phyloP scores from a whole-genome alignment of 2,329 filamentous ascomycete species.

The Arthrocladium fulminans region DNA sequence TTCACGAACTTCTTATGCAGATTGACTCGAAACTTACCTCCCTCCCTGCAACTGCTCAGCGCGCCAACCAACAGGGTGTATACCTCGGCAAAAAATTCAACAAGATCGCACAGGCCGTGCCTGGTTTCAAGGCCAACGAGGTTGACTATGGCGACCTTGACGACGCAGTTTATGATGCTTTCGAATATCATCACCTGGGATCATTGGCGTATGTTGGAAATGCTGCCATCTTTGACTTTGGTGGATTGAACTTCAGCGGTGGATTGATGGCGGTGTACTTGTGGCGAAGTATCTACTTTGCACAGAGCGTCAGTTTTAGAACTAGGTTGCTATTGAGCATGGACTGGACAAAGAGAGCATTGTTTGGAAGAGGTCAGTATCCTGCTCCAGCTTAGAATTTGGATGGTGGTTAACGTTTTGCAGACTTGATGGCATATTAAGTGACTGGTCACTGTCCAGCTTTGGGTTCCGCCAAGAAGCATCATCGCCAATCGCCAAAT shows the following conservation, averaged over 20 bases:
- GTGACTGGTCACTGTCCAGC: no score
- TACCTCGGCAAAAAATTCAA: conserved; percentile 94
- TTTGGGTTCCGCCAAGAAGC: not conserved
- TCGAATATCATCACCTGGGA: conserved; percentile 87
- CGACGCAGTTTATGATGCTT: conserved; percentile 84
- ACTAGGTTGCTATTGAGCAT: conserved; percentile 85
- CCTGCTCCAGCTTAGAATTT: not conserved
- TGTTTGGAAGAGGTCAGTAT: conserved; percentile 87
- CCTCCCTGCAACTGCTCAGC: conserved; percentile 87
- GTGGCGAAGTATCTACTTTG: conserved; percentile 94
- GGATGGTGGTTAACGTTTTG: not conserved
- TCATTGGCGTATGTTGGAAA: conserved; percentile 93
- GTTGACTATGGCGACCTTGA: conserved; percentile 84
- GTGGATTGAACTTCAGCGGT: conserved; percentile 68
- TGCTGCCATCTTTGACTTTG: conserved; percentile 86
- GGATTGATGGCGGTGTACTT: conserved; percentile 90
- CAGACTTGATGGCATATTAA: conserved; percentile 21
- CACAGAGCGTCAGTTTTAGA: conserved; percentile 87
- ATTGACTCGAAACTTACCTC: conserved; percentile 94
- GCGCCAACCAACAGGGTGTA: conserved; percentile 88
- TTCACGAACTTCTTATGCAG: conserved; percentile 76
- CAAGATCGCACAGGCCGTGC: conserved; percentile 69
- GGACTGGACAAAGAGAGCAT: conserved; percentile 95
- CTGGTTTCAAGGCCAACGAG: conserved; percentile 69
- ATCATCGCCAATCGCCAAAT: not conserved